Evolutionary conservation across 768 basidiomycete species (phyloP), one percentile per base, ranked within the genome.

Genomic region (Lentinula lateritia): DNA sequence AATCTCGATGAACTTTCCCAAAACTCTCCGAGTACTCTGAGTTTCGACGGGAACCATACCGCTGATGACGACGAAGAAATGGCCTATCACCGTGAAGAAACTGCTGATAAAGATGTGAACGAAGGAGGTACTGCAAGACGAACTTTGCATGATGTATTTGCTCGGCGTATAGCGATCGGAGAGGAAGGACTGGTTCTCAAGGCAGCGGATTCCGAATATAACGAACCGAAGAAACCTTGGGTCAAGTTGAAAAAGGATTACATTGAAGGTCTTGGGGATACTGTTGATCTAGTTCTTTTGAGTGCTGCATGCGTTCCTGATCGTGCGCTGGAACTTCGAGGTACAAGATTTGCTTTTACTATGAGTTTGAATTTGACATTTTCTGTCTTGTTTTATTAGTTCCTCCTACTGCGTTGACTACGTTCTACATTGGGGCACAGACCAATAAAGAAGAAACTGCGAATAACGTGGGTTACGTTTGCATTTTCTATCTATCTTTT

Each of bases 161-260:
- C 84, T 0, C 67, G 76, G 5, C 73, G 73, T 15, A 80, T 88
- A 52, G 81, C 82, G 1, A 71, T 80, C 53, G 74, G 76, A 45
- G 74, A 89, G 65, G 90, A 92, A 68, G 89, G 91, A 0, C 68
- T 94, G 0, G 86, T 96, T 1, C 76, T 96, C 59, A 96, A 96
- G 69, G 85, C 89, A 0, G 85, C 81, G 4, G 79, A 82, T 23
- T 87, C 89, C 0, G 64, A 56, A 2, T 95, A 96, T 70, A 86
- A 87, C 62, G 87, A 89, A 66, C 77, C 71, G 66, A 73, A 67
- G 5, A 73, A 79, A 61, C 87, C 88, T 15, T 96, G 94, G 93
- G 86, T 95, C 34, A 96, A 97, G 74, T 67, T 93, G 53, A 93
- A 94, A 76, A 85, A 81, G 68, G 95, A 98, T 70, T 96, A 96